Conservation (phyloP, 805 yeast genomes). For the Schwanniomyces vanrijiae region DNA sequence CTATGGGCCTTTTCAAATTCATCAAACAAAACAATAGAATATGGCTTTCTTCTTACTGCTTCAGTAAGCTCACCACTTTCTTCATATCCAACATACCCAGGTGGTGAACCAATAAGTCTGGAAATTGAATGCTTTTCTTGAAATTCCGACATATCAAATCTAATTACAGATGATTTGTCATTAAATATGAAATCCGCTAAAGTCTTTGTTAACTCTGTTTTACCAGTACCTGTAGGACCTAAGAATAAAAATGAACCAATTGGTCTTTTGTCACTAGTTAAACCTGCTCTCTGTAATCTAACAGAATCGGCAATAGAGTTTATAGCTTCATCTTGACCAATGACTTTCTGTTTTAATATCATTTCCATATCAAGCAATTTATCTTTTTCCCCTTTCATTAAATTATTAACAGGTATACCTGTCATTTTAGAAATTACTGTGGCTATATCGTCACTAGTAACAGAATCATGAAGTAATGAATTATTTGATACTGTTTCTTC, state of each 20-base stretch:
- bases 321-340: constrained; percentile 96
- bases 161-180: constrained; percentile 78
- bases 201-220: constrained; percentile 91
- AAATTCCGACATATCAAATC: constrained; percentile 98
- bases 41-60: constrained; percentile 93
- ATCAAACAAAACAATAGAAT: constrained; percentile 88
- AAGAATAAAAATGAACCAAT: constrained; percentile 95
- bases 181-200: constrained; percentile 90
- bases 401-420: constrained; percentile 88
- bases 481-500: constrained; percentile 29
- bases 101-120: constrained; percentile 95
- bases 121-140: constrained; percentile 93
- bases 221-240: constrained; percentile 99
- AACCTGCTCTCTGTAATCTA: constrained; percentile 93
- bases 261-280: constrained; percentile 91
- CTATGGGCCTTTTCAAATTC: constrained; percentile 97
- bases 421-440: constrained; percentile 91
- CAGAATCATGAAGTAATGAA: constrained; percentile 79
- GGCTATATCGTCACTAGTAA: constrained; percentile 92
- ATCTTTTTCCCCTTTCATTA: constrained; percentile 93
- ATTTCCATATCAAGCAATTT: constrained; percentile 85
- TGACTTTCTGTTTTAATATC: constrained; percentile 71
- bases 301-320: constrained; percentile 90
- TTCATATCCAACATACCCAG: constrained; percentile 96
- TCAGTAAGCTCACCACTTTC: constrained; percentile 96